These are phyloP conservation scores for Ustilago bromivora DNA, from an alignment of 1,284 basidiomycete genomes.

Conservation along the genomic window DNA sequence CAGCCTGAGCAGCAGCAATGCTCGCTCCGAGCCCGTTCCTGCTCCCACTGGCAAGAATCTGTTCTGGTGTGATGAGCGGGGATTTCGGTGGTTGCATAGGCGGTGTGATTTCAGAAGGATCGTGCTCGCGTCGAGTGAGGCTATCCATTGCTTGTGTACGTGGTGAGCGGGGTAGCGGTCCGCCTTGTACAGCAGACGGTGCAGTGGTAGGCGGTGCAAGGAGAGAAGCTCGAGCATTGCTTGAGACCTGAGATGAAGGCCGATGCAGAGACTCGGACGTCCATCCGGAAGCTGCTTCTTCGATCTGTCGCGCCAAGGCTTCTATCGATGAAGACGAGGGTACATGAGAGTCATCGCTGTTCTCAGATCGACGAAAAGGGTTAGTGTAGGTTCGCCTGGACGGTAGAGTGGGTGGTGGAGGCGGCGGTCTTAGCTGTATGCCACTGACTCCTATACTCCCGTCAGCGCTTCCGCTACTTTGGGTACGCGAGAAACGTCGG, in stretches of 20 bases:
- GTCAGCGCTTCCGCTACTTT: background rate
- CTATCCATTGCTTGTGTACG: slow-evolving; percentile 47
- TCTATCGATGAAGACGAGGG: slow-evolving; percentile 20
- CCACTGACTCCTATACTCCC: background rate
- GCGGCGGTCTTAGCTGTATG: slow-evolving; percentile 27
- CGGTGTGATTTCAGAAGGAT: slow-evolving; percentile 8
- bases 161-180: slow-evolving; percentile 27
- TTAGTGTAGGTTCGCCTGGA: slow-evolving; percentile 10
- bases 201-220: background rate
- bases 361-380: slow-evolving; percentile 12
- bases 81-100: slow-evolving; percentile 39
- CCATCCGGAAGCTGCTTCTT: slow-evolving; percentile 32
- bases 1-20: slow-evolving; percentile 49
- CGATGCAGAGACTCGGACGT: slow-evolving; percentile 1
- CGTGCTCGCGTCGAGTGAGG: slow-evolving; percentile 32
- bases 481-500: slow-evolving; percentile 20
- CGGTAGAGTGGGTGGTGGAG: slow-evolving; percentile 25
- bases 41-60: slow-evolving; percentile 26
- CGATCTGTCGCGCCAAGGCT: slow-evolving; percentile 32
- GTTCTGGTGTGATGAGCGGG: slow-evolving; percentile 43
- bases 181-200: background rate
- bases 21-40: slow-evolving; percentile 37
- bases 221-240: background rate
- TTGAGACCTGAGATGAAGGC: background rate
- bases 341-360: background rate